Conservation (phyloP, 257 asterid genomes). For the Solanum corneliomulleri region DNA sequence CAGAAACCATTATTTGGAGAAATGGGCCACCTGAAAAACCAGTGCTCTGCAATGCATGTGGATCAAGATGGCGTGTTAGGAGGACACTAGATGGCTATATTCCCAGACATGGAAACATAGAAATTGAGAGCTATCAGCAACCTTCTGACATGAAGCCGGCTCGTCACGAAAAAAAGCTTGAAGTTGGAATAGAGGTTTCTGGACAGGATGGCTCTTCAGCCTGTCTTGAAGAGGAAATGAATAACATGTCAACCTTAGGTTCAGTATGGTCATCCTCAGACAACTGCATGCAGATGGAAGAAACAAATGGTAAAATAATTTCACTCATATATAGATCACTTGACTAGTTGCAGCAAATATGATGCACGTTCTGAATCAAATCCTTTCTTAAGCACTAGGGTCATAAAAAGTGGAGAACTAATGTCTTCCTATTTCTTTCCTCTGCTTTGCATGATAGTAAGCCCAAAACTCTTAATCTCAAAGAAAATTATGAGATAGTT, state of each 20-base stretch:
- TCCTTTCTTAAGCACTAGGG: not conserved
- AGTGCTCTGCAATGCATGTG: slow-evolving; percentile 23
- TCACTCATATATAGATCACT: not conserved
- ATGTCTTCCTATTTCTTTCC: not conserved
- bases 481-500: not conserved
- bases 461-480: not conserved
- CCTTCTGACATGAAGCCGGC: not conserved
- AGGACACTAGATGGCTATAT: slow-evolving; percentile 3
- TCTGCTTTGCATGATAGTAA: not conserved
- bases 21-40: slow-evolving; percentile 17
- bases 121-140: not conserved
- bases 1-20: slow-evolving; percentile 13
- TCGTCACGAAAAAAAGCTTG: not conserved
- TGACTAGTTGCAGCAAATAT: not conserved
- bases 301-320: not conserved
- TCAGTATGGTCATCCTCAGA: not conserved
- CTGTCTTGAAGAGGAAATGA: not conserved
- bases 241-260: not conserved
- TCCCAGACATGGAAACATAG: slow-evolving; percentile 1
- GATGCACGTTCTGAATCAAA: not conserved
- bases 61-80: slow-evolving; percentile 10
- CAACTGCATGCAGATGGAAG: not conserved
- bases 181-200: not conserved
- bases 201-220: not conserved
- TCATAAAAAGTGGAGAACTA: not conserved